Evolutionary conservation across 768 basidiomycete genomes (phyloP).

Genomic region (Hygrophoropsis aurantiaca): DNA sequence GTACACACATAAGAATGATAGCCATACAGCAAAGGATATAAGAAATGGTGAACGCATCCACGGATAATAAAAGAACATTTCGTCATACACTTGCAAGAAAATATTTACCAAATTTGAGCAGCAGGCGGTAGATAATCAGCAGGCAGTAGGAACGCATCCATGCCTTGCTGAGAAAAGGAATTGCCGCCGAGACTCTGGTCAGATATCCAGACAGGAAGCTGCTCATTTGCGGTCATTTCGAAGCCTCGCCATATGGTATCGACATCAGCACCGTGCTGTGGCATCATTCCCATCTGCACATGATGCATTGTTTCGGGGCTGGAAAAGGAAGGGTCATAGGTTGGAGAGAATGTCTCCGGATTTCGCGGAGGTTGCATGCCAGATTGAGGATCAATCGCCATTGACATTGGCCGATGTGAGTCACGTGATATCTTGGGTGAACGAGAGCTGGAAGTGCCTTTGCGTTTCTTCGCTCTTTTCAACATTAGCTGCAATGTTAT

Average conservation of each 20-base stretch:
- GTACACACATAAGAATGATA: slow-evolving; percentile 19
- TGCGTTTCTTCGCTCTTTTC: slow-evolving; percentile 70
- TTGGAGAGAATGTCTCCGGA: slow-evolving; percentile 55
- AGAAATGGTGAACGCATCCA: slow-evolving; percentile 15
- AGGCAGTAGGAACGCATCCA: slow-evolving; percentile 83
- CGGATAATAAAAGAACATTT: slow-evolving; percentile 4
- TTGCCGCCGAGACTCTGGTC: slow-evolving; percentile 79
- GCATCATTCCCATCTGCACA: slow-evolving; percentile 27
- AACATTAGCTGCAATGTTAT: slow-evolving; percentile 88
- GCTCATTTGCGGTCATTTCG: slow-evolving; percentile 69
- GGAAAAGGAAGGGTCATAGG: slow-evolving; percentile 48
- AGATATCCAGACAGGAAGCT: slow-evolving; percentile 83
- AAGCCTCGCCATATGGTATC: slow-evolving; percentile 79
- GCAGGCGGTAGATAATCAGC: slow-evolving; percentile 68
- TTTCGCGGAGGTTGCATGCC: slow-evolving; percentile 34
- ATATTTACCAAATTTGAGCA: slow-evolving; percentile 70
- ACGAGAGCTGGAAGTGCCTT: slow-evolving; percentile 50
- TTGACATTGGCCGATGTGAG: slow-evolving; percentile 45
- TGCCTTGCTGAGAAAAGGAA: slow-evolving; percentile 76
- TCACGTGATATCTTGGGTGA: slow-evolving; percentile 64
- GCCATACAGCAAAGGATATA: slow-evolving; percentile 17
- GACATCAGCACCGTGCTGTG: slow-evolving; percentile 33
- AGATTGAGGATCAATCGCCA: slow-evolving; percentile 44
- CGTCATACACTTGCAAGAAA: neutral
- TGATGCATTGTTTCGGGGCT: slow-evolving; percentile 31